A percentile compares a stretch with the other conserved stretches of the same genome.
Evolutionary conservation across 257 asterid genomes (phyloP).

Genomic region (Penstemon barbatus): DNA sequence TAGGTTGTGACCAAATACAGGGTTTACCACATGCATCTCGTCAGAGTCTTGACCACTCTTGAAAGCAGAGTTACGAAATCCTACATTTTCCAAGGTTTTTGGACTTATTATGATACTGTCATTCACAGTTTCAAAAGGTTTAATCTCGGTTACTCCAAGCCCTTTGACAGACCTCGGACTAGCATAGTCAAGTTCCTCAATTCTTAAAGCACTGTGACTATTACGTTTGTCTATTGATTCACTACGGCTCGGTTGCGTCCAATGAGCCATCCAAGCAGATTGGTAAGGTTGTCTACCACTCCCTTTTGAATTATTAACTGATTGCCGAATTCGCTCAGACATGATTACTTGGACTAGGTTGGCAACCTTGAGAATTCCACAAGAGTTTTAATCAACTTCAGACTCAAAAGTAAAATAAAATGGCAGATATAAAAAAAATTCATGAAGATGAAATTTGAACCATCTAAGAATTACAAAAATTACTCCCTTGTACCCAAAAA

Average conservation of each 20-base stretch:
- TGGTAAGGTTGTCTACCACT: constrained; percentile 24
- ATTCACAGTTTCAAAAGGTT: background rate
- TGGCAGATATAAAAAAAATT: too few relatives aligned
- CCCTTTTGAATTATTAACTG: constrained; percentile 31
- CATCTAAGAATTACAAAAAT: too few relatives aligned
- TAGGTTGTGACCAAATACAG: constrained; percentile 12
- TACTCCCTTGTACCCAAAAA: too few relatives aligned
- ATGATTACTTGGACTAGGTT: constrained; percentile 27
- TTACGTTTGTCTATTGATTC: constrained; percentile 11
- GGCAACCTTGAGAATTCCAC: constrained; percentile 28
- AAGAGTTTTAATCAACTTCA: constrained; percentile 4
- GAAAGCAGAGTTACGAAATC: constrained; percentile 17
- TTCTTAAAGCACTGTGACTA: background rate
- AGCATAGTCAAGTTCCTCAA: too few relatives aligned
- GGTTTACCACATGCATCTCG: constrained; percentile 25
- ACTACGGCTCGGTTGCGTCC: constrained; percentile 37
- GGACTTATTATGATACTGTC: constrained; percentile 28
- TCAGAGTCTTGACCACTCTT: constrained; percentile 23
- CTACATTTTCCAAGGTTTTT: constrained; percentile 31
- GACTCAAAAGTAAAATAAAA: background rate
- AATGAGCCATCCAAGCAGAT: constrained; percentile 71
- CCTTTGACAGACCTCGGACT: constrained; percentile 30
- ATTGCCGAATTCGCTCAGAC: constrained; percentile 44
- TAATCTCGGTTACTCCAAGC: constrained; percentile 24
- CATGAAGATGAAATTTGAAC: too few relatives aligned